Conservation (phyloP, 139 green algal species). For the Coccomyxa sp. region DNA sequence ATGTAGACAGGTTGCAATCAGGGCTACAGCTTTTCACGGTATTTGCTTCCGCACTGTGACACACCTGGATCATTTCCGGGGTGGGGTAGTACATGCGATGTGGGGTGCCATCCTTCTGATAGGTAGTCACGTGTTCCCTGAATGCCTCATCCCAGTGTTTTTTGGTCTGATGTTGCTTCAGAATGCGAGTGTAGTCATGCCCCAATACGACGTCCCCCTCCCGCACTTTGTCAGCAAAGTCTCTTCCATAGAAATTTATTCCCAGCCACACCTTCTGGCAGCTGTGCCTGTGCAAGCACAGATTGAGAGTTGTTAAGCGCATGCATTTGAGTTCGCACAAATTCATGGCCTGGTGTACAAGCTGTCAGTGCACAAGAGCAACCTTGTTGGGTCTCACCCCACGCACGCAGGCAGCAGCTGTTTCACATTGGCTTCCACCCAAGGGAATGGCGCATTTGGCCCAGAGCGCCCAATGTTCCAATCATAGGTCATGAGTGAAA, state of each 20-base stretch:
- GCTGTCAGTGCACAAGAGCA: background rate
- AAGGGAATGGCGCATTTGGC: conserved; percentile 41
- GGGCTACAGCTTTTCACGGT: background rate
- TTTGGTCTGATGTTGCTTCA: conserved; percentile 12
- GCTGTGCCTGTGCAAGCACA: background rate
- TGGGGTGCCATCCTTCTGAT: background rate
- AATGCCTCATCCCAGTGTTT: conserved; percentile 17
- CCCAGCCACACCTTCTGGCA: conserved; percentile 34
- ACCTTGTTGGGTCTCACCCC: too few relatives aligned
- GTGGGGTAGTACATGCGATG: conserved; percentile 56
- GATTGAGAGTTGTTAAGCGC: too few relatives aligned
- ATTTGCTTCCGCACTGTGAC: background rate
- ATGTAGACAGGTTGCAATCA: background rate
- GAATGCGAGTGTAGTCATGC: conserved; percentile 12
- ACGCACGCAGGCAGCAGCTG: background rate
- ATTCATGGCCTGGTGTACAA: background rate
- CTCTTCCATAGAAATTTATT: conserved; percentile 51
- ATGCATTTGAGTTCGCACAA: background rate
- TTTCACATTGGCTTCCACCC: conserved; percentile 34
- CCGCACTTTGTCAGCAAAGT: conserved; percentile 12
- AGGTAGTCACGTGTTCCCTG: conserved; percentile 26
- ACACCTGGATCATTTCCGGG: conserved; percentile 18
- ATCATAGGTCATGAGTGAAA: conserved; percentile 34
- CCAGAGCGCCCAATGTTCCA: conserved; percentile 9
- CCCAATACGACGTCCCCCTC: conserved; percentile 7